Conservation (phyloP, 139 green algal species). For the Trebouxia sp. region DNA sequence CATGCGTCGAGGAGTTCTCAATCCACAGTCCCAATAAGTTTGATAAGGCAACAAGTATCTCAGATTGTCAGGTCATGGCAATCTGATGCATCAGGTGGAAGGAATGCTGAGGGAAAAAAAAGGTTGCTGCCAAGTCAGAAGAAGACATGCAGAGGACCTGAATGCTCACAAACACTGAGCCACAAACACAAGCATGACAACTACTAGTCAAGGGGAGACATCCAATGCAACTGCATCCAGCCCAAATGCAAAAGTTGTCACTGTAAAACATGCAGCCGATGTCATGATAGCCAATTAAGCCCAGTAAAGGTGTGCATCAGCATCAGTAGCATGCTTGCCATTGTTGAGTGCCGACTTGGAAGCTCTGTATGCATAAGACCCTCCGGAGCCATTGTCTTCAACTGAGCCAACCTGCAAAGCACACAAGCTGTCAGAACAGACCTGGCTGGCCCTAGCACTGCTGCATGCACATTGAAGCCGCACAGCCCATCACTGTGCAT, state of each 20-base stretch:
- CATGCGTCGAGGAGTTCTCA: neutral
- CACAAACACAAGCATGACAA: too few relatives aligned
- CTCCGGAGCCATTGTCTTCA: slow-evolving; percentile 49
- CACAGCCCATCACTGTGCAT: neutral
- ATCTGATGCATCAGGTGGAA: too few relatives aligned
- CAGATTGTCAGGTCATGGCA: too few relatives aligned
- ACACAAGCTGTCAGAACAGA: too few relatives aligned
- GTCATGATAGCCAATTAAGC: neutral
- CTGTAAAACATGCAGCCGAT: neutral
- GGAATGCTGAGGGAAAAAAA: too few relatives aligned
- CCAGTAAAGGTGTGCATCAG: neutral
- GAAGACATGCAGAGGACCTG: too few relatives aligned
- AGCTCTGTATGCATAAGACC: slow-evolving; percentile 60
- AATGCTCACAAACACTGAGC: too few relatives aligned
- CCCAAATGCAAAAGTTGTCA: neutral
- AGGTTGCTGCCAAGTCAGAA: too few relatives aligned
- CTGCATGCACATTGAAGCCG: neutral
- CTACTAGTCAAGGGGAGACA: too few relatives aligned
- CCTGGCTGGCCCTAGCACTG: neutral
- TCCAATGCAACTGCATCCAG: neutral
- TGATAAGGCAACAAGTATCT: too few relatives aligned
- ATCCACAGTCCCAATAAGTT: too few relatives aligned
- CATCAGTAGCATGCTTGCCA: neutral
- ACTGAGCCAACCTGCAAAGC: slow-evolving; percentile 42
- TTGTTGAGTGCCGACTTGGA: slow-evolving; percentile 80